Conservation (phyloP, 352 stramenopile species). For the Blastocystis sp. region DNA sequence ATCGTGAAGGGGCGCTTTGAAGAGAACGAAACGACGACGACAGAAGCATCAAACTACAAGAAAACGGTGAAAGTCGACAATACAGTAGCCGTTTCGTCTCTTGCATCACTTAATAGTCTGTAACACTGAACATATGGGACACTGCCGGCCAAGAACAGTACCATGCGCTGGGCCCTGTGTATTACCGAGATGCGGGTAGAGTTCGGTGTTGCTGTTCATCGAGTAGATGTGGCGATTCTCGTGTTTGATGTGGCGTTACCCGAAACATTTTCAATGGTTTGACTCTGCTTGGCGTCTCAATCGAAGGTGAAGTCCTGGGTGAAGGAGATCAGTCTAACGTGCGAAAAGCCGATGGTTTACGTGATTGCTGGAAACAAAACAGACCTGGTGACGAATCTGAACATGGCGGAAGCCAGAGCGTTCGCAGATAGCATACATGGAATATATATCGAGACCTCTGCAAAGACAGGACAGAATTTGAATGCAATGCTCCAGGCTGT, state of each 20-base stretch:
- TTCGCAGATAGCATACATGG: conserved; percentile 56
- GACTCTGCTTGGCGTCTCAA: background rate
- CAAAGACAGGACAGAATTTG: conserved; percentile 50
- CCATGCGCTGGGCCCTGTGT: conserved; percentile 45
- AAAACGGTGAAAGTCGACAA: conserved; percentile 42
- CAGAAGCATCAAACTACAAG: conserved; percentile 51
- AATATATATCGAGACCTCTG: conserved; percentile 48
- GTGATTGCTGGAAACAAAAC: conserved; percentile 59
- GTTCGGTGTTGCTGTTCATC: background rate
- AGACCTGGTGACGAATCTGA: background rate
- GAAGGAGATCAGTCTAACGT: conserved; percentile 40
- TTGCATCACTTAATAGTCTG: background rate
- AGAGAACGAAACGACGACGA: conserved; percentile 45
- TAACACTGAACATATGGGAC: conserved; percentile 54
- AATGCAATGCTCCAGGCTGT: conserved; percentile 16
- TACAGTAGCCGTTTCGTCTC: background rate
- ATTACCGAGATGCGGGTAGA: conserved; percentile 61
- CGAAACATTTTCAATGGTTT: conserved; percentile 59
- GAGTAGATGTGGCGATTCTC: conserved; percentile 50
- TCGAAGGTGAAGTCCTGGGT: conserved; percentile 55
- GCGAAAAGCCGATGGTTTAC: conserved; percentile 44
- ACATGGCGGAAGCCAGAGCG: background rate
- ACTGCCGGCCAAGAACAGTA: conserved; percentile 63
- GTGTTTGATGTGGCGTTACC: conserved; percentile 53
- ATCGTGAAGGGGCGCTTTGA: conserved; percentile 52